phyloP scores from a whole-genome alignment of 2,329 filamentous ascomycete genomes.

The Aspergillus sclerotialis region DNA sequence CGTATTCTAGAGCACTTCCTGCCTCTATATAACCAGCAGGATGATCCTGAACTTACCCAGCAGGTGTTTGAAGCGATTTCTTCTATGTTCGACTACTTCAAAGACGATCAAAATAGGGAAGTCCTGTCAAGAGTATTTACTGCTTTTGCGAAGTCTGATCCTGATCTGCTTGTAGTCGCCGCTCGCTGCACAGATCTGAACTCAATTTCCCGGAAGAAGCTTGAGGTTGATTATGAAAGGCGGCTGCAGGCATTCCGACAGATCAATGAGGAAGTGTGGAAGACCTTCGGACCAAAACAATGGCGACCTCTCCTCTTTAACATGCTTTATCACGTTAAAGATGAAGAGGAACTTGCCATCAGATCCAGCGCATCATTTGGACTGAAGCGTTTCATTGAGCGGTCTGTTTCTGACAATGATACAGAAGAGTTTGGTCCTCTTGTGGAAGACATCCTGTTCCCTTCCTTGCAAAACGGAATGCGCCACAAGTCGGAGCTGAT shows the following conservation, averaged over 20 bases:
- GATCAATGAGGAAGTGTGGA: conserved; percentile 59
- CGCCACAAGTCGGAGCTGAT: conserved; percentile 77
- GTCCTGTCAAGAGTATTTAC: conserved; percentile 66
- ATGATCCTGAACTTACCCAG: conserved; percentile 52
- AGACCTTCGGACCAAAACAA: conserved; percentile 58
- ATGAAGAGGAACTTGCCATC: conserved; percentile 83
- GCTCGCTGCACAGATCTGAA: conserved; percentile 72
- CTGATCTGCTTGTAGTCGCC: conserved; percentile 56
- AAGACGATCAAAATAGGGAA: conserved; percentile 68
- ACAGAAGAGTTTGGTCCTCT: conserved; percentile 50
- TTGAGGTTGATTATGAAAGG: conserved; percentile 82
- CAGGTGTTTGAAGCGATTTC: conserved; percentile 68
- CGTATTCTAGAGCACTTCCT: conserved; percentile 76
- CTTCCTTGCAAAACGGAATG: conserved; percentile 68
- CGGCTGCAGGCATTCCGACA: conserved; percentile 68
- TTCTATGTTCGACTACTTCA: conserved; percentile 84
- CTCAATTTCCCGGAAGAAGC: conserved; percentile 61
- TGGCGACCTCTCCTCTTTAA: conserved; percentile 89
- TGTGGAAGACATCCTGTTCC: conserved; percentile 60
- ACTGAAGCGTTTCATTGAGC: conserved; percentile 69
- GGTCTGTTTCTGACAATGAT: conserved; percentile 39
- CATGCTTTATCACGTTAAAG: conserved; percentile 75
- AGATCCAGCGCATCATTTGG: conserved; percentile 75
- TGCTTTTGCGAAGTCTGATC: conserved; percentile 61
- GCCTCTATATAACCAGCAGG: conserved; percentile 52